Conservation (phyloP, 139 green algal species). For the Auxenochlorella pyrenoidosa region DNA sequence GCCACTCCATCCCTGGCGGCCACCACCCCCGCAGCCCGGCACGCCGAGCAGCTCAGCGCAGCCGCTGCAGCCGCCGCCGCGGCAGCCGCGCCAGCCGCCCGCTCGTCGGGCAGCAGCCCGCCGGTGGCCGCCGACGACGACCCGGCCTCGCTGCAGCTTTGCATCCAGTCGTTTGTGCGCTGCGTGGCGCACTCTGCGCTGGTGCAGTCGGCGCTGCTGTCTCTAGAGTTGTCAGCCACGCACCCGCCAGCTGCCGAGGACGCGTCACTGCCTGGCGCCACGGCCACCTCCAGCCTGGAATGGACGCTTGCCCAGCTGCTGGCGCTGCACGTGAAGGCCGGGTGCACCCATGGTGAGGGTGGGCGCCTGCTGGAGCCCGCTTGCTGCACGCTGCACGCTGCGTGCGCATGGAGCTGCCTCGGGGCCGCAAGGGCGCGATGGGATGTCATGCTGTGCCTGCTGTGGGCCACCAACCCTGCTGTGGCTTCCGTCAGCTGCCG, state of each 20-base stretch:
- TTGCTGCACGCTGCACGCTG: no score
- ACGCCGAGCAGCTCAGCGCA: neutral
- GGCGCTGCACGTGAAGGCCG: constrained; percentile 11
- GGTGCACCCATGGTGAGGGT: neutral
- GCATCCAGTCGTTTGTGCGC: neutral
- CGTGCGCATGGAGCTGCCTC: no score
- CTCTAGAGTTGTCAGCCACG: neutral
- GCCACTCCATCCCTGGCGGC: no score
- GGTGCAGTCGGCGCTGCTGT: constrained; percentile 16
- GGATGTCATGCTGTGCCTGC: no score
- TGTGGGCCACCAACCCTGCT: no score
- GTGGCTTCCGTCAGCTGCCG: no score
- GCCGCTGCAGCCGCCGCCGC: neutral
- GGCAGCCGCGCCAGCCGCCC: neutral
- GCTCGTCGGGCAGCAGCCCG: neutral
- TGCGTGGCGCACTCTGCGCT: neutral
- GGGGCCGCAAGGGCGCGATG: no score
- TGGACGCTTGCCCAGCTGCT: constrained; percentile 30
- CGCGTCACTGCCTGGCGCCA: neutral
- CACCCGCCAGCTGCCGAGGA: neutral
- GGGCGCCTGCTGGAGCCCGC: no score
- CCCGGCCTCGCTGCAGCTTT: neutral
- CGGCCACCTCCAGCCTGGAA: neutral
- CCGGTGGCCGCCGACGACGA: neutral
- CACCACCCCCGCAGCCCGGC: no score